These are phyloP conservation scores for Psilocybe tampanensis DNA, from an alignment of 768 basidiomycete species.

Conservation along the genomic window DNA sequence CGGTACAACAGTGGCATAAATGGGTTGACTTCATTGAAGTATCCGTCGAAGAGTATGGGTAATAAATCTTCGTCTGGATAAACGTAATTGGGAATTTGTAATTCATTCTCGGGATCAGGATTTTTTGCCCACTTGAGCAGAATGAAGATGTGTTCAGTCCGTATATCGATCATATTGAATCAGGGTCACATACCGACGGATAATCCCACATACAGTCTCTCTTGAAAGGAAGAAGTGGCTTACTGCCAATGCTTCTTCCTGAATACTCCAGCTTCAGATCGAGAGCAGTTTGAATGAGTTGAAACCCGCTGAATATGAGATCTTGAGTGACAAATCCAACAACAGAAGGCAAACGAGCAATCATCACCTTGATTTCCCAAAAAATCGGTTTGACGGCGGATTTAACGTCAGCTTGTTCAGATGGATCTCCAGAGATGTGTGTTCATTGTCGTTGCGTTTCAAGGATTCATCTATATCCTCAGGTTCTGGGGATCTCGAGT, in stretches of 20 bases:
- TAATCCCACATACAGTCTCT: conserved; percentile 53
- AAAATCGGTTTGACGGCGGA: conserved; percentile 44
- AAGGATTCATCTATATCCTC: conserved; percentile 34
- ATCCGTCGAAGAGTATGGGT: conserved; percentile 55
- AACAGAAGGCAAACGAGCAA: neutral
- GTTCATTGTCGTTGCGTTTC: conserved; percentile 36
- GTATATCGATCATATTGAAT: neutral
- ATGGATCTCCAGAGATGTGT: conserved; percentile 28
- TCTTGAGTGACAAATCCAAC: neutral
- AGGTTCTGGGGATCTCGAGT: conserved; percentile 34
- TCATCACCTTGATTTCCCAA: conserved; percentile 46
- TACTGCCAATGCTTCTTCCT: conserved; percentile 32
- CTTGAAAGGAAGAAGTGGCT: conserved; percentile 27
- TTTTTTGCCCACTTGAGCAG: conserved; percentile 33
- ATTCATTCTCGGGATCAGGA: conserved; percentile 23
- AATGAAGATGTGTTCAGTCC: neutral
- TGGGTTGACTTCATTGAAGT: conserved; percentile 59
- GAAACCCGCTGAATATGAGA: conserved; percentile 41
- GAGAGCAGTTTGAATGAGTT: conserved; percentile 55
- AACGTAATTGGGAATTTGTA: conserved; percentile 29
- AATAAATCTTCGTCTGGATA: conserved; percentile 64
- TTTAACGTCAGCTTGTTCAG: conserved; percentile 39
- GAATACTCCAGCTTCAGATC: conserved; percentile 57
- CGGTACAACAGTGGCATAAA: conserved; percentile 72
- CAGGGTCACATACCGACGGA: conserved; percentile 38